Evolutionary conservation across 169 alveolate genomes (phyloP), one percentile per base, ranked within the genome.

Genomic region (Cryptosporidium meleagridis): DNA sequence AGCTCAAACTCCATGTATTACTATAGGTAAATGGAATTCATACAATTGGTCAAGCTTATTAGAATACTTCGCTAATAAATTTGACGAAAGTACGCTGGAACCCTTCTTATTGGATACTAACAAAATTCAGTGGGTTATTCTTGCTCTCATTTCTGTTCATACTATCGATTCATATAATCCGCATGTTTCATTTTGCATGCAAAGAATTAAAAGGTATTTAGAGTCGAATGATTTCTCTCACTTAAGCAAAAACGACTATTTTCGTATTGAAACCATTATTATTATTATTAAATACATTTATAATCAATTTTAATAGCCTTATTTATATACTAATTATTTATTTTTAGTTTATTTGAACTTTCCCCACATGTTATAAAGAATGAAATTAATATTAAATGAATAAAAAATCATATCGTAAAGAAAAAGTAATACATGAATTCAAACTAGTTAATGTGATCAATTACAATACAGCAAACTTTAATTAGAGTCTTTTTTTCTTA

Each of bases 11-110:
- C 75, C 89, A 14, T 44, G 39, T 23, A 45, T 80, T 23, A 14
- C 75, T 26, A 10, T 80, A 10, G 89, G 89, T 8, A 35, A 80
- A n/a, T 80, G 89, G 89, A 80, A 80, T 23, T 80, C 89, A 16
- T 48, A 61, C 21, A 80, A 80, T 41, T 80, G 89, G 89, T 80
- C 70, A 16, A 61, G 29, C 35, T 39, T 80, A 80, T 41, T 80
- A 3, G 89, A 80, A 65, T 73, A 73, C 35, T 73, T 55, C 58
- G 62, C 86, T 9, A 26, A 35, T 31, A 1, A 16, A 80, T 59
- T 80, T 29, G 21, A 45, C 1, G 69, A 80, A 65, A n/a, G 45
- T 14, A 12, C 53, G 0, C 21, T 6, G 8, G 23, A 48, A 0
- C 12, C 45, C 29, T 33, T 33, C 12, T 8, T 48, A 21, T 23